Evolutionary conservation across 768 basidiomycete genomes (phyloP).

Genomic region (Scleroderma citrinum): DNA sequence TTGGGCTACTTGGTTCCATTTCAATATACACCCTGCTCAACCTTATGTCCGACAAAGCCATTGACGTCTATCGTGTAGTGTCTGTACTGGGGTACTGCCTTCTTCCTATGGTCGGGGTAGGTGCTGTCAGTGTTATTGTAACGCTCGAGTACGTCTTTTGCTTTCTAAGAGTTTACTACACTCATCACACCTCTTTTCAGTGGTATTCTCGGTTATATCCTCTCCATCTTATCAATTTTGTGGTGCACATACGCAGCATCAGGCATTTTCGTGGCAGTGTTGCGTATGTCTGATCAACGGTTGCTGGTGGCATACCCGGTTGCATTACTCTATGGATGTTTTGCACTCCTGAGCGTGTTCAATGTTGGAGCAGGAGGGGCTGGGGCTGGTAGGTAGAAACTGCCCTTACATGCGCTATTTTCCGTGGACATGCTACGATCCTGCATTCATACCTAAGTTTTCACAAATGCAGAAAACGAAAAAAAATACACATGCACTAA

Average conservation of each 20-base stretch:
- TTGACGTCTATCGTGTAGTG: constrained; percentile 91
- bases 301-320: constrained; percentile 96
- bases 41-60: constrained; percentile 91
- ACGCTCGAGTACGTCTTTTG: constrained; percentile 72
- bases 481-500: background rate
- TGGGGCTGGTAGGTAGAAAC: constrained; percentile 25
- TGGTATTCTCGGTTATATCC: constrained; percentile 77
- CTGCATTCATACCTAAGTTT: background rate
- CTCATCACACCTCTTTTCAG: constrained; percentile 33
- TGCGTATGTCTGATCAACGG: constrained; percentile 93
- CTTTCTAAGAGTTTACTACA: background rate
- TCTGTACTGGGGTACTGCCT: constrained; percentile 97
- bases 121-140: constrained; percentile 80
- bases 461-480: background rate
- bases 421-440: background rate
- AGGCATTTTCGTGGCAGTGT: constrained; percentile 90
- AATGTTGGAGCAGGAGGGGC: constrained; percentile 41
- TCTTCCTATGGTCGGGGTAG: constrained; percentile 92
- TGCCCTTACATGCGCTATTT: constrained; percentile 1
- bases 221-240: constrained; percentile 75
- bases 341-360: constrained; percentile 90
- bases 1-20: constrained; percentile 88
- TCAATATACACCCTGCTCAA: constrained; percentile 94
- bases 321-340: constrained; percentile 89
- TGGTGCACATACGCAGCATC: constrained; percentile 99